Conservation (phyloP, 1,284 basidiomycete species). For the Ganoderma sinense region DNA sequence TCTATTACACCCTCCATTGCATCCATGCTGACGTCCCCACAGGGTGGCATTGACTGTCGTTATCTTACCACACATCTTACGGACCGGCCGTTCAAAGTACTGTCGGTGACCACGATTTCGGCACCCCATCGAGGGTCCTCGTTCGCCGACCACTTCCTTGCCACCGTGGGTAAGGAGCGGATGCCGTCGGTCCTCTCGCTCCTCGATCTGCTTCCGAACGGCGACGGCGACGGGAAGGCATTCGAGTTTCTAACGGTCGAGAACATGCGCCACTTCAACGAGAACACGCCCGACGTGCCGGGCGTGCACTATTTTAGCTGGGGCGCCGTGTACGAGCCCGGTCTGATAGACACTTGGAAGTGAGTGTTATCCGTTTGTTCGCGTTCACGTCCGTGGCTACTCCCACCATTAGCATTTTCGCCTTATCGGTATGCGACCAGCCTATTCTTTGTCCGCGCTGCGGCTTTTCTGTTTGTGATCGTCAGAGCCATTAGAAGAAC, state of each 20-base stretch:
- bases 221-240: conserved; percentile 90
- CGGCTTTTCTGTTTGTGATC: conserved; percentile 5
- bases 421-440: neutral
- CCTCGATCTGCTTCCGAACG: conserved; percentile 84
- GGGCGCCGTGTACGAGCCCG: conserved; percentile 90
- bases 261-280: conserved; percentile 90
- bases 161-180: conserved; percentile 74
- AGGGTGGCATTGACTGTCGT: conserved; percentile 94
- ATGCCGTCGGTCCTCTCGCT: conserved; percentile 71
- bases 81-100: conserved; percentile 70
- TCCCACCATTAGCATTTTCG: neutral
- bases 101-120: conserved; percentile 92
- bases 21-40: conserved; percentile 20
- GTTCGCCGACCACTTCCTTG: conserved; percentile 92
- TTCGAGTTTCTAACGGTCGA: conserved; percentile 89
- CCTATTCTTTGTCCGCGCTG: neutral
- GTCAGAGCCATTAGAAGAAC: conserved; percentile 3
- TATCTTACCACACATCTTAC: conserved; percentile 83
- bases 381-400: neutral
- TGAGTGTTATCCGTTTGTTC: conserved; percentile 41
- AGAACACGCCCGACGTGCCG: conserved; percentile 78
- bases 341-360: conserved; percentile 89
- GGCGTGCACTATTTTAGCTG: conserved; percentile 91
- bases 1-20: neutral
- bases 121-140: conserved; percentile 93